phyloP scores from a whole-genome alignment of 2,329 filamentous ascomycete genomes.

The Phaeosphaeriaceae sp. region DNA sequence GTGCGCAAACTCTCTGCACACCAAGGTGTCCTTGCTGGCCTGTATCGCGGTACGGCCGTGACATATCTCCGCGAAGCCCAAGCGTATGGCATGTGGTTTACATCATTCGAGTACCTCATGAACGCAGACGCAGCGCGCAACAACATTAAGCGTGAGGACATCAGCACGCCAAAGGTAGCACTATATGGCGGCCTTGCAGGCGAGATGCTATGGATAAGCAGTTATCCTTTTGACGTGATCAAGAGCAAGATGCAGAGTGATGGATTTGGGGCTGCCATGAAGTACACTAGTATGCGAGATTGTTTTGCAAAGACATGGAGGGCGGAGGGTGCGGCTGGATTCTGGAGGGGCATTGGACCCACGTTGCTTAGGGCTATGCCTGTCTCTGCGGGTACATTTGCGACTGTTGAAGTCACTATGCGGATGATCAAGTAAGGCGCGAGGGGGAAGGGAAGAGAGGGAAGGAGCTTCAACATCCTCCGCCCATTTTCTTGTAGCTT shows the following conservation, averaged over 20 bases:
- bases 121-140: slow-evolving; percentile 84
- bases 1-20: slow-evolving; percentile 78
- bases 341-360: slow-evolving; percentile 93
- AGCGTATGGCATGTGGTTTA: slow-evolving; percentile 95
- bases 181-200: slow-evolving; percentile 92
- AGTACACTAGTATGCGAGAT: slow-evolving; percentile 83
- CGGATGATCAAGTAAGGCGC: slow-evolving; percentile 18
- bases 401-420: slow-evolving; percentile 59
- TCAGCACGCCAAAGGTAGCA: slow-evolving; percentile 85
- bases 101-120: slow-evolving; percentile 96
- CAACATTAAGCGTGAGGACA: slow-evolving; percentile 73
- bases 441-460: neutral
- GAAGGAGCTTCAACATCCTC: neutral
- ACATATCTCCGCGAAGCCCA: slow-evolving; percentile 89
- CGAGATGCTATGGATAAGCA: slow-evolving; percentile 89
- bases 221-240: slow-evolving; percentile 95
- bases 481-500: no score
- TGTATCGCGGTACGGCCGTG: slow-evolving; percentile 88
- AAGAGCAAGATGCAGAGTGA: slow-evolving; percentile 99
- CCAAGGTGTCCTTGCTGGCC: slow-evolving; percentile 71
- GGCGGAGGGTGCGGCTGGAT: slow-evolving; percentile 77
- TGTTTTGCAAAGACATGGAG: slow-evolving; percentile 85
- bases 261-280: slow-evolving; percentile 75
- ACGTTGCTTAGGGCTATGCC: slow-evolving; percentile 95
- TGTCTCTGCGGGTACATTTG: slow-evolving; percentile 96